Conservation (phyloP, 2,329 filamentous ascomycete genomes). For the Xylariaceae sp. region DNA sequence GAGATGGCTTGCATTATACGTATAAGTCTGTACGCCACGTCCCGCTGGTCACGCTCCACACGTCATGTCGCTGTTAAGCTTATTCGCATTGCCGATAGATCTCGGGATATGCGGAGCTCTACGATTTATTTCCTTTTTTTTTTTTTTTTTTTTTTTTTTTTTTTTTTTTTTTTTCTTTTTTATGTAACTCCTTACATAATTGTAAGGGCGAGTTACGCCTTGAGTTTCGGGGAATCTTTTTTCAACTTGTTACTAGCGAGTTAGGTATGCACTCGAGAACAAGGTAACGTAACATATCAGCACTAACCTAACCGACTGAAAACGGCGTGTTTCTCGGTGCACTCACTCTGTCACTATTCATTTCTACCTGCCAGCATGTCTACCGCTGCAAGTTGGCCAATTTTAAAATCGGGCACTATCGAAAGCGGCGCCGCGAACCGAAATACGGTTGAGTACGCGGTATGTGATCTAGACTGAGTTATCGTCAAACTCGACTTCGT, state of each 20-base stretch:
- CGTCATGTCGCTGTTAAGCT: background rate
- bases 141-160: background rate
- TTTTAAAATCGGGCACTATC: background rate
- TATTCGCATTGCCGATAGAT: background rate
- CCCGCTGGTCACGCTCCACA: background rate
- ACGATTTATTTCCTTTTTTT: background rate
- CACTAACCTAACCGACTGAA: too few relatives aligned
- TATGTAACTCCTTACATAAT: background rate
- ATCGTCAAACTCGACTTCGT: background rate
- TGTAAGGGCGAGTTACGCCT: too few relatives aligned
- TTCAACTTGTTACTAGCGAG: too few relatives aligned
- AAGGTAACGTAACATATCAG: too few relatives aligned
- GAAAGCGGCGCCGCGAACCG: background rate
- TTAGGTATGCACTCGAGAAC: too few relatives aligned
- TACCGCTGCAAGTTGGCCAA: background rate
- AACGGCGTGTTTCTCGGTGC: too few relatives aligned
- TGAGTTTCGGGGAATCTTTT: too few relatives aligned
- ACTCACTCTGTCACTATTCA: too few relatives aligned
- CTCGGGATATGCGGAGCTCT: background rate
- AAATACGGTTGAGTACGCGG: background rate
- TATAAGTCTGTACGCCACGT: slow-evolving; percentile 5
- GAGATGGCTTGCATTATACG: slow-evolving; percentile 10
- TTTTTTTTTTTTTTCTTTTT: background rate
- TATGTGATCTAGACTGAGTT: background rate
- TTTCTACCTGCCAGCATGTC: too few relatives aligned